Evolutionary conservation across 2,329 filamentous ascomycete species (phyloP), one percentile per base, ranked within the genome.

Genomic region (Fulvia fulva): DNA sequence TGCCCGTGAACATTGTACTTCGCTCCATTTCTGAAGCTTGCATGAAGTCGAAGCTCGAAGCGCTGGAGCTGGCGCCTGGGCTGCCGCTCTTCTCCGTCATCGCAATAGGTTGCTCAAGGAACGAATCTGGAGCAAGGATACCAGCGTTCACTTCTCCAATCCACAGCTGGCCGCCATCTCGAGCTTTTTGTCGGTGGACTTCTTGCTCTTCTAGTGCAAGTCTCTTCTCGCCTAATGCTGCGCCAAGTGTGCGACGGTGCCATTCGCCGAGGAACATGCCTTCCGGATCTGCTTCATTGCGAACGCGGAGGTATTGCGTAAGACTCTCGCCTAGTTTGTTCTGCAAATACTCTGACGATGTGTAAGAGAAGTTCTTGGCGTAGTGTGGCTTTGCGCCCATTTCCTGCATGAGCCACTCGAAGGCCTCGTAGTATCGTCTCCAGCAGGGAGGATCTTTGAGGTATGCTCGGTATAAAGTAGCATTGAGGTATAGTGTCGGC

Each of bases 251-350:
- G 53, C 87, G 82, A 26, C 88, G 81, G 74, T 97, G 91, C 93
- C 93, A 99, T 51, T 91, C 87, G 1, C 93, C 93, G 14, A 93
- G 80, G 74, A 96, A 96, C 83, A 96, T 87, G 57, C 91, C 91
- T 60, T 91, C 85, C 0, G 88, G 87, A 69, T 96, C 91, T 32
- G 84, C 85, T 53, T 85, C 80, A 59, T 87, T 80, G 54, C 91
- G 81, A 6, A 95, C 80, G 26, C 80, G 76, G 43, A 88, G 78
- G 82, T 88, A 96, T 49, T 83, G 76, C 19, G 80, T 75, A 58
- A 95, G 78, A 50, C 87, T 77, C n/a, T 80, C 73, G 43, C 87
- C 87, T 71, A 94, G 95, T 73, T 90, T 84, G 1, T 74, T 72
- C 58, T 83, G 81, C 45, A 96, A 80, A 28, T 89, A 84, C 0